phyloP scores from a whole-genome alignment of 768 basidiomycete genomes.

The Pseudohyphozyma bogoriensis region DNA sequence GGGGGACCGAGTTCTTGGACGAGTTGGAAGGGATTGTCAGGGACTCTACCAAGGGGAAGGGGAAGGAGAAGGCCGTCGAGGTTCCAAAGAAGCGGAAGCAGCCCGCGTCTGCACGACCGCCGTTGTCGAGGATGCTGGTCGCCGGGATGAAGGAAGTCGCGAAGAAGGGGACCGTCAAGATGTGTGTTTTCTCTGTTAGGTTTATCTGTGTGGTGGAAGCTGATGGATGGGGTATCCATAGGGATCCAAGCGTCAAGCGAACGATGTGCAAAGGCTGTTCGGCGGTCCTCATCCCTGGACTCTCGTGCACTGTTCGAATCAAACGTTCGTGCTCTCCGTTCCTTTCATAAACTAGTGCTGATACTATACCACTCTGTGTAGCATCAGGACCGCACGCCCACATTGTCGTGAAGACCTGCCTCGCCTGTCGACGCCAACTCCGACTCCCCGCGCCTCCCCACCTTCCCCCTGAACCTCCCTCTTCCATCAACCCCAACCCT shows the following conservation, averaged over 20 bases:
- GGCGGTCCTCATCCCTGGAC: constrained; percentile 56
- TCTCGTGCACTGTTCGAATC: constrained; percentile 54
- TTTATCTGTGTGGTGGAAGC: background rate
- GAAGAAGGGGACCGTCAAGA: constrained; percentile 63
- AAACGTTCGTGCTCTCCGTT: constrained; percentile 44
- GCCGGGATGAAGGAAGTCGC: constrained; percentile 59
- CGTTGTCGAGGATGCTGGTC: constrained; percentile 51
- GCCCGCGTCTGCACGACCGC: constrained; percentile 31
- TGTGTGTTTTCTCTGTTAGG: constrained; percentile 45
- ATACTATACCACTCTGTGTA: background rate
- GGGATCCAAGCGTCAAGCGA: constrained; percentile 76
- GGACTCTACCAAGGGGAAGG: too few relatives aligned
- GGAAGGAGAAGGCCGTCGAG: background rate
- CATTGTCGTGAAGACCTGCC: constrained; percentile 15
- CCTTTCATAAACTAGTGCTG: background rate
- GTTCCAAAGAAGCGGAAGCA: too few relatives aligned
- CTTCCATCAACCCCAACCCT: background rate
- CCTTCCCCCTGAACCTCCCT: background rate
- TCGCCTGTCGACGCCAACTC: constrained; percentile 6
- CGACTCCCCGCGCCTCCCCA: constrained; percentile 20
- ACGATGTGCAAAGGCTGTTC: constrained; percentile 63
- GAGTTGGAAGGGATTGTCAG: background rate
- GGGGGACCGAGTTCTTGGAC: background rate
- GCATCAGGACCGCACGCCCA: constrained; percentile 21
- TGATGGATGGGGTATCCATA: constrained; percentile 34